Percentiles rank a stretch among this genome's conserved stretches.
Conservation (phyloP, 495 filamentous ascomycete species). For the Penicillium ochrochloron region DNA sequence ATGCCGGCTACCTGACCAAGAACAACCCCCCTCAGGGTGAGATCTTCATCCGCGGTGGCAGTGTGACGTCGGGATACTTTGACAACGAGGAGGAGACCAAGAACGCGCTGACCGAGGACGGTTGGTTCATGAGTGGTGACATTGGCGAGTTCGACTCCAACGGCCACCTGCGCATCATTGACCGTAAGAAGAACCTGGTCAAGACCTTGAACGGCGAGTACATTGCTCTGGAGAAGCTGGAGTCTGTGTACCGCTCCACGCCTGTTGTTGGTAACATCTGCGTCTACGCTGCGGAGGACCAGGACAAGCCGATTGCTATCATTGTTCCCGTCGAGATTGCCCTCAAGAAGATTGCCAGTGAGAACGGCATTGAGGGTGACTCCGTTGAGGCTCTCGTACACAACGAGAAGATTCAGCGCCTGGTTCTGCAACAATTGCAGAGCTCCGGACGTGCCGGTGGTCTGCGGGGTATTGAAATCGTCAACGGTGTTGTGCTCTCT, state of each 20-base stretch:
- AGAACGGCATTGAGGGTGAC: constrained; percentile 71
- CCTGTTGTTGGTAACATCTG: constrained; percentile 93
- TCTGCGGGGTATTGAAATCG: constrained; percentile 84
- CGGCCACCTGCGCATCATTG: constrained; percentile 86
- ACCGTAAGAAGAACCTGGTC: constrained; percentile 97
- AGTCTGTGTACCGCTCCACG: constrained; percentile 87
- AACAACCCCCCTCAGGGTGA: constrained; percentile 94
- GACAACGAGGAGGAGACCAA: constrained; percentile 85
- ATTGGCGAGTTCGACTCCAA: constrained; percentile 87
- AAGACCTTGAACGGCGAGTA: constrained; percentile 98
- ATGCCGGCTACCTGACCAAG: constrained; percentile 86
- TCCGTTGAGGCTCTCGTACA: constrained; percentile 80
- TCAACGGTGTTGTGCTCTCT: constrained; percentile 88
- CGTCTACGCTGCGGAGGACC: constrained; percentile 80
- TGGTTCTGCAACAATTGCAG: constrained; percentile 86
- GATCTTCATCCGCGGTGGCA: constrained; percentile 85
- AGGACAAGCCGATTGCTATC: constrained; percentile 88
- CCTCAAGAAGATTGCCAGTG: constrained; percentile 79
- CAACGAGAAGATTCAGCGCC: constrained; percentile 74
- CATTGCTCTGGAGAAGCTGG: constrained; percentile 98
- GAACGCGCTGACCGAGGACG: constrained; percentile 71
- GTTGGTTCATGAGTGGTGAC: constrained; percentile 96
- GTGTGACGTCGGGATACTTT: constrained; percentile 75
- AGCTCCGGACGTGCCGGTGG: constrained; percentile 73
- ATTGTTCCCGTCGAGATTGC: constrained; percentile 88